Evolutionary conservation across 2,329 filamentous ascomycete species (phyloP).

Genomic region (Diaporthe sp.): DNA sequence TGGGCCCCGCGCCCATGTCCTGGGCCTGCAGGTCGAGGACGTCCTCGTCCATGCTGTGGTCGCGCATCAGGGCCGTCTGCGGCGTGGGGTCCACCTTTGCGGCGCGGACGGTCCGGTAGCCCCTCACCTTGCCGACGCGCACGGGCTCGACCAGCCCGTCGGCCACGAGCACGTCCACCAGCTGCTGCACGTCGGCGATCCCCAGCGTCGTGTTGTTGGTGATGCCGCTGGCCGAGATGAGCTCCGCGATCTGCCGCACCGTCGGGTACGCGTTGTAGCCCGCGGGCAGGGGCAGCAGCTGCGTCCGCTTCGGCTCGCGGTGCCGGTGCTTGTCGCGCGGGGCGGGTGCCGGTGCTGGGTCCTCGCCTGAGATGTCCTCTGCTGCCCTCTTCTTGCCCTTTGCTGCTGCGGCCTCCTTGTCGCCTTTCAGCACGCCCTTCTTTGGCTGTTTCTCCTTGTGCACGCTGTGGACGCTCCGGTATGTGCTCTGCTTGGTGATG

Average conservation of each 20-base stretch:
- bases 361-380: slow-evolving; percentile 54
- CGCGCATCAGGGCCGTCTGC: slow-evolving; percentile 41
- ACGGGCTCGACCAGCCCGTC: slow-evolving; percentile 84
- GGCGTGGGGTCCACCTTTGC: slow-evolving; percentile 51
- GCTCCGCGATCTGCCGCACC: slow-evolving; percentile 78
- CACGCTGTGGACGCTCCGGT: slow-evolving; percentile 56
- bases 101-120: slow-evolving; percentile 64
- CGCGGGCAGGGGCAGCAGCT: slow-evolving; percentile 65
- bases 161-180: slow-evolving; percentile 89
- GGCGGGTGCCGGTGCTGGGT: slow-evolving; percentile 44
- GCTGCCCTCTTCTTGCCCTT: slow-evolving; percentile 64
- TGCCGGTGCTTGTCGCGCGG: slow-evolving; percentile 28
- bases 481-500: slow-evolving; percentile 78
- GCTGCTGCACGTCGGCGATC: slow-evolving; percentile 82
- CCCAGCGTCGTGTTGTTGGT: slow-evolving; percentile 77
- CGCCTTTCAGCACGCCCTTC: slow-evolving; percentile 65
- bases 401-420: slow-evolving; percentile 41
- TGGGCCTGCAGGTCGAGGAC: slow-evolving; percentile 34
- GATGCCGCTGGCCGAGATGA: slow-evolving; percentile 75
- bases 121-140: slow-evolving; percentile 58
- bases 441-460: slow-evolving; percentile 58
- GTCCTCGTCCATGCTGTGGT: slow-evolving; percentile 39
- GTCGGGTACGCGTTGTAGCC: slow-evolving; percentile 85
- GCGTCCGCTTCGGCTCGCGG: slow-evolving; percentile 44
- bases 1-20: slow-evolving; percentile 50